A percentile compares a stretch with the other conserved stretches of the same genome.
phyloP scores from a whole-genome alignment of 169 alveolate species.

The Plasmodium adleri region DNA sequence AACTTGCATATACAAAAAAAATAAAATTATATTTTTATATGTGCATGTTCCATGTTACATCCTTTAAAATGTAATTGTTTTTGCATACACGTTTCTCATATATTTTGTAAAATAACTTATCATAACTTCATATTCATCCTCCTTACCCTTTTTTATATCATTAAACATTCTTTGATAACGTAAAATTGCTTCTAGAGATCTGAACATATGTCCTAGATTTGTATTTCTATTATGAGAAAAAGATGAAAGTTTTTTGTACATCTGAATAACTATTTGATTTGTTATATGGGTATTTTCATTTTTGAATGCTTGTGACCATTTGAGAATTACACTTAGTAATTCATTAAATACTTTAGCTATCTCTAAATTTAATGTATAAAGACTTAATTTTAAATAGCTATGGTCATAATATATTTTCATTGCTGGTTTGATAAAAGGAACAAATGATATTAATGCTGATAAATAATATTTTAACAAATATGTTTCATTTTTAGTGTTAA shows the following conservation, averaged over 20 bases:
- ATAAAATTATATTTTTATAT: background rate
- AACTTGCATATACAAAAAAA: background rate
- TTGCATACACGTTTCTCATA: slow-evolving; percentile 3
- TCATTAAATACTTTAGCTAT: slow-evolving; percentile 18
- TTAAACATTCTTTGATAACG: slow-evolving; percentile 10
- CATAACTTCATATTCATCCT: slow-evolving; percentile 5
- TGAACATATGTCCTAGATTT: background rate
- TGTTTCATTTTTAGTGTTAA: slow-evolving; percentile 14
- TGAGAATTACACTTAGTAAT: slow-evolving; percentile 1
- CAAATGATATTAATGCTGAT: slow-evolving; percentile 21
- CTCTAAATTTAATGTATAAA: slow-evolving; percentile 5
- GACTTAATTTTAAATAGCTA: background rate
- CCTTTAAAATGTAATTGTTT: background rate
- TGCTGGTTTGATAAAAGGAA: slow-evolving; percentile 71
- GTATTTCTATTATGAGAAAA: slow-evolving; percentile 16
- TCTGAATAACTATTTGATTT: background rate
- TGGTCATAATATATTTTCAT: slow-evolving; percentile 48
- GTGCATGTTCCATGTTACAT: background rate
- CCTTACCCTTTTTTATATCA: slow-evolving; percentile 4
- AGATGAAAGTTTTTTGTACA: background rate
- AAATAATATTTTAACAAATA: slow-evolving; percentile 37
- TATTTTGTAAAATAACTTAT: slow-evolving; percentile 13
- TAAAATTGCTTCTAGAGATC: slow-evolving; percentile 26
- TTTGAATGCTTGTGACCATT: slow-evolving; percentile 57
- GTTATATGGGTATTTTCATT: slow-evolving; percentile 5